A percentile compares a stretch with the other conserved stretches of the same genome.
Evolutionary conservation across 192 early-diverging fungal species (phyloP).

Genomic region (Glomus cerebriforme): DNA sequence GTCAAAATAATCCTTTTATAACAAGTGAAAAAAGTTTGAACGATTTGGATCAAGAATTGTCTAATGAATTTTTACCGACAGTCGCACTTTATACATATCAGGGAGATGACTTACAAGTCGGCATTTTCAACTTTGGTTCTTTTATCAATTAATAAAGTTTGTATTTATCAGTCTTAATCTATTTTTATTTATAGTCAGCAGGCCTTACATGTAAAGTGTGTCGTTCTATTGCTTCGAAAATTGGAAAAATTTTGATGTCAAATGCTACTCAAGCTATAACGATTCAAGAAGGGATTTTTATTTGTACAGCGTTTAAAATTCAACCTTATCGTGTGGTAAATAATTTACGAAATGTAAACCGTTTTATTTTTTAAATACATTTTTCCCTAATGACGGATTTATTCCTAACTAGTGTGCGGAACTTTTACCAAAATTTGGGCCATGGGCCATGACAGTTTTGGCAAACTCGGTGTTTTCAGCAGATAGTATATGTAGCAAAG

Average conservation of each 20-base stretch:
- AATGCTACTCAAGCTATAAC: background rate
- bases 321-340: conserved; percentile 12
- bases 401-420: background rate
- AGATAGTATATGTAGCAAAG: conserved; percentile 3
- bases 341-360: background rate
- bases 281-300: background rate
- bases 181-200: background rate
- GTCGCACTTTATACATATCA: background rate
- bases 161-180: background rate
- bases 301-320: background rate
- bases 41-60: background rate
- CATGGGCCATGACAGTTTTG: conserved; percentile 15
- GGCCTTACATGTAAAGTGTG: background rate
- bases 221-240: background rate
- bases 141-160: background rate
- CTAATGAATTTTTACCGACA: background rate
- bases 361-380: background rate
- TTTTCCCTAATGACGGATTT: background rate
- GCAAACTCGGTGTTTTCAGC: conserved; percentile 15
- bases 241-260: background rate
- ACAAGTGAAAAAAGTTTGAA: background rate
- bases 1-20: background rate
- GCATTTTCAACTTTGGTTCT: background rate
- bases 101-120: background rate
- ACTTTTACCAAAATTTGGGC: conserved; percentile 15